Base-by-base conservation (phyloP, 208 protist genomes). In the Leishmania tropica region DNA sequence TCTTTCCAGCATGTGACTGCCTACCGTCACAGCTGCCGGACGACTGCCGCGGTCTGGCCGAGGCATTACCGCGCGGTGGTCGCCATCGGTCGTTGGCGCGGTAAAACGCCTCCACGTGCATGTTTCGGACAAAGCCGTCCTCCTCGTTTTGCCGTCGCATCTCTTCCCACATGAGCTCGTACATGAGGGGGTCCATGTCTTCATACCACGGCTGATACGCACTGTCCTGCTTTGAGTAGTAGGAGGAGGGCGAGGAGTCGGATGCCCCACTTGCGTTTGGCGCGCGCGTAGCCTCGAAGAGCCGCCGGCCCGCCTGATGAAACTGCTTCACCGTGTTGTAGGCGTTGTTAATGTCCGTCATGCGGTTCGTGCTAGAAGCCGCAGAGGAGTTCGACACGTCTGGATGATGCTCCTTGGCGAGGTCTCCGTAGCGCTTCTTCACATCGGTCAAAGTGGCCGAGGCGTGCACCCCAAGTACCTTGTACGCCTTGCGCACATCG, bases 151-250 rank as follows among this genome's bases (percentile, higher is more conserved):
- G 94, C 1, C 90, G 89, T 21, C 90, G 88, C 93, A 97, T 96
- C 87, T 97, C 93, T 47, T 96, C 93, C 93, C 95, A 96, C 92
- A 97, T 96, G 85, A 96, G 92, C 75, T 97, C 95, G 83, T 97
- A 97, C 80, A 97, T 86, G 40, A 95, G 85, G 7, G 93, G 92
- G 62, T 96, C 92, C 54, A 97, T 79, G 75, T 97, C 94, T 74
- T 97, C 95, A 78, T 96, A 89, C 90, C 89, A 94, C 7, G 94
- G 94, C 74, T 92, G 88, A 73, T 96, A 96, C n/a, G 79, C 77
- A 47, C 75, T 53, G 47, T 93, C 84, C 45, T 89, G 56, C n/a
- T 68, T 28, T 1, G 81, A 86, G 78, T 96, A 92, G 85, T 94
- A 95, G 51, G 83, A 47, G 8, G 83, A 83, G 8, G 83, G 81